A percentile compares a stretch with the other conserved stretches of the same genome.
phyloP scores from a whole-genome alignment of 176 grass and related monocot species.

The Zizania latifolia region DNA sequence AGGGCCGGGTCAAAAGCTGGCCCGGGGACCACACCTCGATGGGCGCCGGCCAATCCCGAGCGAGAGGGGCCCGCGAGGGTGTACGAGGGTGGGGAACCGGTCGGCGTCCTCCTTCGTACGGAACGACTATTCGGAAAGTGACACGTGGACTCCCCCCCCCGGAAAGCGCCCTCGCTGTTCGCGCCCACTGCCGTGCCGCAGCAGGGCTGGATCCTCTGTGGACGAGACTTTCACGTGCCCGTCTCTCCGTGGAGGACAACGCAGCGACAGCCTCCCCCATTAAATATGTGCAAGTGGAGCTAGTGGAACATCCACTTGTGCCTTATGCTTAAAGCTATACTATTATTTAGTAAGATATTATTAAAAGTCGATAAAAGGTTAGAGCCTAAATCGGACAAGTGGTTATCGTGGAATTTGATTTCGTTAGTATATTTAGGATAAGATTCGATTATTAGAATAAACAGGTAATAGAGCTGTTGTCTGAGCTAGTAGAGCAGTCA shows the following conservation, averaged over 20 bases:
- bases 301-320: too few relatives aligned
- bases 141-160: not conserved
- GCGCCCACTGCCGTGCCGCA: not conserved
- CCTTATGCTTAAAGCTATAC: too few relatives aligned
- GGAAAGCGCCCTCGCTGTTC: not conserved
- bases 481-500: too few relatives aligned
- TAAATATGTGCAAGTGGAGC: too few relatives aligned
- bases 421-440: too few relatives aligned
- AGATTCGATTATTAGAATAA: too few relatives aligned
- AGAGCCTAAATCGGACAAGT: too few relatives aligned
- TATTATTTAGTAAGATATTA: too few relatives aligned
- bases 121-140: not conserved
- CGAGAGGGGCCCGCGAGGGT: not conserved
- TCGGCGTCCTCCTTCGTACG: conserved; percentile 46
- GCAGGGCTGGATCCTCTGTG: not conserved
- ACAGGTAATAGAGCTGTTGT: too few relatives aligned
- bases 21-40: not conserved
- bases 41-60: not conserved
- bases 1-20: not conserved
- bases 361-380: too few relatives aligned
- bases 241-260: not conserved
- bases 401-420: too few relatives aligned
- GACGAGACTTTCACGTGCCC: not conserved
- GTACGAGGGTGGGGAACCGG: conserved; percentile 48
- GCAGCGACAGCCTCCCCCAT: not conserved